Conservation (phyloP, 129 eudicot species). For the Tagetes erecta region DNA sequence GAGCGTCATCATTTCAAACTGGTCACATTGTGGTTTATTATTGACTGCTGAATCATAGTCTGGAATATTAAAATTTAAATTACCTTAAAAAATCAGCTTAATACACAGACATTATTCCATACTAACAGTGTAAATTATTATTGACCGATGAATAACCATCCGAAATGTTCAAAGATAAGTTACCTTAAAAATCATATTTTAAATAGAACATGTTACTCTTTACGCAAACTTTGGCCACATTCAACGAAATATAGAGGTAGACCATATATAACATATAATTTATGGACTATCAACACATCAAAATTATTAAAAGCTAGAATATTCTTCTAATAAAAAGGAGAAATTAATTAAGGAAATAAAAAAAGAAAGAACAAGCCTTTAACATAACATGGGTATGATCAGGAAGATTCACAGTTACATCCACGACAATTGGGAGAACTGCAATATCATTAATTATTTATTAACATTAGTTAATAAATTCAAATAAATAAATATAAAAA, state of each 20-base stretch:
- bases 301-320: not conserved
- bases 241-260: too few species aligned
- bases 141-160: too few species aligned
- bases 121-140: too few species aligned
- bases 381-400: conserved; percentile 84
- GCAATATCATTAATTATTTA: conserved; percentile 23
- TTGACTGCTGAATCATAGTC: too few species aligned
- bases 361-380: conserved; percentile 55
- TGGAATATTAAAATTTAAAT: too few species aligned
- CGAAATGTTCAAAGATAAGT: too few species aligned
- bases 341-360: not conserved
- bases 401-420: conserved; percentile 77
- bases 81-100: not conserved
- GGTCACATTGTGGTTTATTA: too few species aligned
- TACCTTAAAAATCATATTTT: not conserved
- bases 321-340: too few species aligned
- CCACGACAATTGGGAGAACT: conserved; percentile 97
- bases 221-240: conserved; percentile 20
- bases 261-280: too few species aligned
- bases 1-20: too few species aligned
- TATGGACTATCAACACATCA: not conserved
- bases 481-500: not conserved
- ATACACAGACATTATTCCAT: not conserved
- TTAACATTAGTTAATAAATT: not conserved
- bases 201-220: conserved; percentile 27